These are phyloP conservation scores for Nothophaeocryptopus gaeumannii DNA, from an alignment of 2,329 filamentous ascomycete genomes.

Conservation along the genomic window DNA sequence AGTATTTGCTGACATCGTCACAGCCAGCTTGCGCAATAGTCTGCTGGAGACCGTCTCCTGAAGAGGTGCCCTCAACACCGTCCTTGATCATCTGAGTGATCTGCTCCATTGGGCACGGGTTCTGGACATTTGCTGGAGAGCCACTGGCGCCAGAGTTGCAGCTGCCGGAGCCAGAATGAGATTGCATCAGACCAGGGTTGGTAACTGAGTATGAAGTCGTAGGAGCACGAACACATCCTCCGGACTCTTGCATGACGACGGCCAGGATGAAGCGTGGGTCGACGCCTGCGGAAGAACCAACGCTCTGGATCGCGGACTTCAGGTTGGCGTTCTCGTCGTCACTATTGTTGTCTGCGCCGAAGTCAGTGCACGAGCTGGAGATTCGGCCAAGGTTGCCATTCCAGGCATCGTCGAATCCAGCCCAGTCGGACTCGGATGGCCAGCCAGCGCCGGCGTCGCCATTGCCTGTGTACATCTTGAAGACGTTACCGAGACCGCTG, in stretches of 20 bases:
- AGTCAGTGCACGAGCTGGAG: constrained; percentile 39
- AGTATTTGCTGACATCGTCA: constrained; percentile 43
- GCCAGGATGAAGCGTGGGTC: constrained; percentile 45
- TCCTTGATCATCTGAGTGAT: constrained; percentile 46
- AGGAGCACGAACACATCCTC: constrained; percentile 47
- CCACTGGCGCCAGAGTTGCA: constrained; percentile 34
- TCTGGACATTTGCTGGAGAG: constrained; percentile 28
- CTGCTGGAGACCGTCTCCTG: constrained; percentile 44
- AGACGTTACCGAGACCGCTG: constrained; percentile 17
- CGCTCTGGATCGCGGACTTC: constrained; percentile 38
- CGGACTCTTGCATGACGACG: constrained; percentile 47
- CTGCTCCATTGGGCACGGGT: constrained; percentile 40
- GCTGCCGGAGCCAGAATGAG: constrained; percentile 39
- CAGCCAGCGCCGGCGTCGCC: constrained; percentile 25
- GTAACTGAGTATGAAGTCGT: constrained; percentile 42
- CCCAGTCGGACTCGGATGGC: constrained; percentile 27
- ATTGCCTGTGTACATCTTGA: constrained; percentile 27
- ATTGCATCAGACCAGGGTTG: constrained; percentile 51
- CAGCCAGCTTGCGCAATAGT: constrained; percentile 34
- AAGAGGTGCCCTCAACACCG: constrained; percentile 44
- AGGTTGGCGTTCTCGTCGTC: constrained; percentile 40
- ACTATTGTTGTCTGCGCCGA: constrained; percentile 38
- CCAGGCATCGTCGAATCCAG: constrained; percentile 33
- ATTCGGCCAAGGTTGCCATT: constrained; percentile 37
- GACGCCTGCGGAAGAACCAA: constrained; percentile 35